Conservation (phyloP, 129 eudicot genomes). For the Daucus carota region DH1_v3.0 NC_030382.2:48661001-48661500, state of each 20-base stretch:
- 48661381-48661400: neutral
- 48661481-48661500: conserved; percentile 94
- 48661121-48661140: conserved; percentile 18
- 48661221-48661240: conserved; percentile 75
- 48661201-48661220: conserved; percentile 78
- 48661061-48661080: conserved; percentile 30
- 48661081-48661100: conserved; percentile 36
- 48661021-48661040: conserved; percentile 61
- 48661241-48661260: conserved; percentile 52
- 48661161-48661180: conserved; percentile 68
- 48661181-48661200: conserved; percentile 72
- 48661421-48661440: neutral
- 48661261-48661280: conserved; percentile 36
- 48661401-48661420: neutral
- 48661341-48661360: neutral
- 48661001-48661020: conserved; percentile 77
- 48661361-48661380: neutral
- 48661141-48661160: conserved; percentile 29
- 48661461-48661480: conserved; percentile 76
- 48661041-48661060: conserved; percentile 28
- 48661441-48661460: conserved; percentile 42
- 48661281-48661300: neutral
- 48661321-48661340: neutral
- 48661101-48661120: conserved; percentile 39
- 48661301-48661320: neutral